Evolutionary conservation across 108 stramenopile species (phyloP).

Genomic region (Stephanodiscus minutulus): DNA sequence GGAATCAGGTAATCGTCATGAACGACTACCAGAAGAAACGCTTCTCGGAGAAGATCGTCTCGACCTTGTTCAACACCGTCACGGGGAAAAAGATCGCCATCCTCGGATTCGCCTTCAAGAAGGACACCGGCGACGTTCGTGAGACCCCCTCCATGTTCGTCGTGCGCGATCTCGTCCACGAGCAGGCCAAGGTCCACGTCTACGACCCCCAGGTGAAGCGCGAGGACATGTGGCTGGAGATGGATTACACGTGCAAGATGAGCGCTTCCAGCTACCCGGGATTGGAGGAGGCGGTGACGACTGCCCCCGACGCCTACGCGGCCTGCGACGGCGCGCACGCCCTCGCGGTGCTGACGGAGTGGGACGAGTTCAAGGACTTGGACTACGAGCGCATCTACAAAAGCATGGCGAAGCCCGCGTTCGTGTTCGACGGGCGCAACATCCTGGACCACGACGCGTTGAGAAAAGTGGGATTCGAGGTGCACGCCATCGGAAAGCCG

Average conservation of each 20-base stretch:
- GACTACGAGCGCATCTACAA: constrained; percentile 93
- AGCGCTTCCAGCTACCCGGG: constrained; percentile 81
- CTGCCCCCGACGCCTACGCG: constrained; percentile 83
- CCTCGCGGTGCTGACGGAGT: constrained; percentile 96
- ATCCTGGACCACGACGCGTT: constrained; percentile 88
- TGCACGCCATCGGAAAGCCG: constrained; percentile 94
- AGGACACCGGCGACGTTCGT: constrained; percentile 99
- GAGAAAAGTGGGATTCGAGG: constrained; percentile 98
- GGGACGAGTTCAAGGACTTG: constrained; percentile 98
- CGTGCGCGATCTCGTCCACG: constrained; percentile 91
- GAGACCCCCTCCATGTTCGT: constrained; percentile 99
- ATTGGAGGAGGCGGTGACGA: constrained; percentile 80
- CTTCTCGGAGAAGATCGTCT: constrained; percentile 95
- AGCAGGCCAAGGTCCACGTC: constrained; percentile 91
- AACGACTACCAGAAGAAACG: constrained; percentile 99
- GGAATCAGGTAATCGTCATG: constrained; percentile 98
- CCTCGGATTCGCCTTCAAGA: constrained; percentile 99
- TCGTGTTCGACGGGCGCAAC: constrained; percentile 98
- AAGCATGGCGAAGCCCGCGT: constrained; percentile 97
- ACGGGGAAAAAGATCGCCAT: constrained; percentile 99
- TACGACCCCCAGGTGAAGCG: constrained; percentile 98
- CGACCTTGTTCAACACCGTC: constrained; percentile 98
- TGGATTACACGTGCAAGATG: constrained; percentile 96
- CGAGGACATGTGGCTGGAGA: constrained; percentile 97
- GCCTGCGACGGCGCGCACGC: constrained; percentile 97